Base-by-base conservation (phyloP, 352 stramenopile genomes). In the Globisporangium okanoganense region DNA sequence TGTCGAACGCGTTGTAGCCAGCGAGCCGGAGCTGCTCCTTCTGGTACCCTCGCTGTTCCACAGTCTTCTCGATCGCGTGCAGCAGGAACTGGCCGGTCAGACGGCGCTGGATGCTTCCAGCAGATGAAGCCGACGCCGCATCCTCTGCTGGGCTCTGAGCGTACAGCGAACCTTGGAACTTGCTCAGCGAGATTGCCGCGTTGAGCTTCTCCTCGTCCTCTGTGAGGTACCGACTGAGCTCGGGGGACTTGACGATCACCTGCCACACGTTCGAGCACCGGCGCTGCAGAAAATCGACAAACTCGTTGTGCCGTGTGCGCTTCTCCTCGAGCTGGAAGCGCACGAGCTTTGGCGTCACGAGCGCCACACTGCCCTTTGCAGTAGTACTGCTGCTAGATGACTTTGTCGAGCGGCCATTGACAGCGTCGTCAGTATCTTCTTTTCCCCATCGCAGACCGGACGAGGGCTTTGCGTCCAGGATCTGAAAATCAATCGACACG, bases 241-340 rank as follows among this genome's bases (percentile, higher is more conserved):
- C 78, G 2, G 70, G 60, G 0, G 82, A 91, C 0, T 71, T 58
- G 56, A 78, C 56, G 43, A 94, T 76, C 50, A 73, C 78, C 4
- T 79, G 62, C 84, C 84, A 94, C 8, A 88, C 79, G 9, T 70
- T 66, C 5, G 50, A 63, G 61, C 82, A 92, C 7, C 79, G 81
- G 38, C 70, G 75, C 38, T 89, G 71, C 25, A 95, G 47, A 45
- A 95, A 95, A 7, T 67, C 56, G 29, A 91, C 56, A 31, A 94
- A 92, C 25, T 76, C 68, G 20, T 71, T 61, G 33, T 87, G 81
- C 13, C 81, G 75, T 54, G 71, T 70, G 22, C 68, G 66, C 55
- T 95, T 95, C 57, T 95, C 84, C 67, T 94, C 79, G 9, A 95
- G 66, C 53, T 95, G 86, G 52, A 89, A 94, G 7, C 85, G 83